A percentile compares a stretch with the other conserved stretches of the same genome.
phyloP scores from a whole-genome alignment of 805 yeast species.

The Wickerhamomyces mucosus region DNA sequence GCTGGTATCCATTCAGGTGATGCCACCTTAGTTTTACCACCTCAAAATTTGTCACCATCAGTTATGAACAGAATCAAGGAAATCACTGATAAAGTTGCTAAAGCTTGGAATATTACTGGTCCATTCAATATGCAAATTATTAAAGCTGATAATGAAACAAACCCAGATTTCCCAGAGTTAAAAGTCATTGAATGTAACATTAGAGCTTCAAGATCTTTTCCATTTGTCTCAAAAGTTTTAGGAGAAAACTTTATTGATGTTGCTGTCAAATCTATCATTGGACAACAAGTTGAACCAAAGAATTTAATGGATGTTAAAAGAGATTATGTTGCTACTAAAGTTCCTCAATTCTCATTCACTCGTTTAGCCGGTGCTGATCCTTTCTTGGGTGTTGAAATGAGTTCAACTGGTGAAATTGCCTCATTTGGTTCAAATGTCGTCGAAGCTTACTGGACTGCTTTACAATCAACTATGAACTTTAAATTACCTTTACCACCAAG shows the following conservation, averaged over 20 bases:
- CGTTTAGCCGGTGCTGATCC: slow-evolving; percentile 99
- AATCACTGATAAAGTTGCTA: slow-evolving; percentile 88
- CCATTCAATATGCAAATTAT: slow-evolving; percentile 98
- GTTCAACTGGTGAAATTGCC: slow-evolving; percentile 98
- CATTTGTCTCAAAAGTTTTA: slow-evolving; percentile 94
- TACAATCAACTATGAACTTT: slow-evolving; percentile 97
- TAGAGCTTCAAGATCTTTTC: slow-evolving; percentile 98
- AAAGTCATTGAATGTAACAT: slow-evolving; percentile 98
- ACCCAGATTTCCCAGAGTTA: slow-evolving; percentile 50
- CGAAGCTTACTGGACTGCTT: slow-evolving; percentile 97
- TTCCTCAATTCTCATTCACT: slow-evolving; percentile 97
- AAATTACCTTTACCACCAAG: slow-evolving; percentile 84
- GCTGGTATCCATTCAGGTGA: slow-evolving; percentile 99
- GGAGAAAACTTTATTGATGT: slow-evolving; percentile 93
- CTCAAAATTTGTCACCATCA: slow-evolving; percentile 62
- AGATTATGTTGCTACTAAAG: slow-evolving; percentile 89
- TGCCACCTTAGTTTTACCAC: slow-evolving; percentile 92
- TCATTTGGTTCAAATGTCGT: slow-evolving; percentile 79
- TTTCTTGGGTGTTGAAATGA: slow-evolving; percentile 97
- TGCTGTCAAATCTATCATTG: slow-evolving; percentile 81
- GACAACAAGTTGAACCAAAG: slow-evolving; percentile 57
- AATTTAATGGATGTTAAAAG: slow-evolving; percentile 73
- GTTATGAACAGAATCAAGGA: slow-evolving; percentile 68
- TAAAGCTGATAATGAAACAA: slow-evolving; percentile 55
- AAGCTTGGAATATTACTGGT: slow-evolving; percentile 93